Evolutionary conservation across 139 green algal genomes (phyloP).

Genomic region (Coelastrella sp.): DNA sequence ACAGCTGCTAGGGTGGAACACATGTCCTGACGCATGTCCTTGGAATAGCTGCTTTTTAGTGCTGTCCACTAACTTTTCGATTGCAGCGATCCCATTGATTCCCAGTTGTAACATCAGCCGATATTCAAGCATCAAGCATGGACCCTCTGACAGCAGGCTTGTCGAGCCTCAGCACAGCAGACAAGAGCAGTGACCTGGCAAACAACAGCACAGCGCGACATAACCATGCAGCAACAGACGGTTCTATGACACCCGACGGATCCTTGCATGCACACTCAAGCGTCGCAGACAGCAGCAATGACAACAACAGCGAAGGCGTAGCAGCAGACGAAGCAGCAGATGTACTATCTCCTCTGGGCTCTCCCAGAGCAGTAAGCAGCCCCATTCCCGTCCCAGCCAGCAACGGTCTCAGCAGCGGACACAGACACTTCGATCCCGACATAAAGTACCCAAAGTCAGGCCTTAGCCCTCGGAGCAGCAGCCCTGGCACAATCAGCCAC

Average conservation of each 20-base stretch:
- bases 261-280: background rate
- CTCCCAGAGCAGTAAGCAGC: background rate
- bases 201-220: background rate
- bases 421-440: background rate
- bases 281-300: background rate
- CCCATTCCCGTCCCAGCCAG: conserved; percentile 9
- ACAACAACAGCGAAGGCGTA: conserved; percentile 1
- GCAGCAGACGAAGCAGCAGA: conserved; percentile 21
- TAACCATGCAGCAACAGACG: background rate
- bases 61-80: background rate
- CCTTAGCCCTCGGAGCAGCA: background rate
- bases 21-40: no score
- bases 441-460: background rate
- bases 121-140: background rate
- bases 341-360: background rate
- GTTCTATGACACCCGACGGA: background rate
- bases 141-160: conserved; percentile 35
- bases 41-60: no score
- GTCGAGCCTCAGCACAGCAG: background rate
- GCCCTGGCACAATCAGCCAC: background rate
- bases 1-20: no score
- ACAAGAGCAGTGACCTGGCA: background rate
- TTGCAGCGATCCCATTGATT: background rate
- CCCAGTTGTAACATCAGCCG: background rate
- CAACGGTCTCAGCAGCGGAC: background rate